phyloP scores from a whole-genome alignment of 441 rosid species.

The Codiaeum variegatum region DNA sequence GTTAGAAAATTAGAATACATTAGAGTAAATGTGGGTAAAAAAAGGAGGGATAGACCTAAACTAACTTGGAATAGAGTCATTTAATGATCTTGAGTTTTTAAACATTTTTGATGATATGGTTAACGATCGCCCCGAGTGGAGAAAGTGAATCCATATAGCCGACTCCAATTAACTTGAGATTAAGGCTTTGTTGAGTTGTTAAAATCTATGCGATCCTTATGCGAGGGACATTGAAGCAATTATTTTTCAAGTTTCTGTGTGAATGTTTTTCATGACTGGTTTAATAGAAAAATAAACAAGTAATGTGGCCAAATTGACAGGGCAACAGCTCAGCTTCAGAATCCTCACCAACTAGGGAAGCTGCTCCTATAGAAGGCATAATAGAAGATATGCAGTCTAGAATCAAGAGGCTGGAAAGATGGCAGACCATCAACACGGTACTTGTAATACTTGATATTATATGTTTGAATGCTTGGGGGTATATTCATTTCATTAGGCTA shows the following conservation, averaged over 20 bases:
- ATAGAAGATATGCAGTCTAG: slow-evolving; percentile 89
- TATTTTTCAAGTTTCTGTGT: background rate
- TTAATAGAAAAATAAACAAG: background rate
- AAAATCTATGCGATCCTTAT: background rate
- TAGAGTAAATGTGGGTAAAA: too few relatives aligned
- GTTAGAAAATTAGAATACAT: too few relatives aligned
- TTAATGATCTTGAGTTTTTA: too few relatives aligned
- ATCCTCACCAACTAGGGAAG: slow-evolving; percentile 73
- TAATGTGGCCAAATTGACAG: slow-evolving; percentile 34
- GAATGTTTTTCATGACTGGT: background rate
- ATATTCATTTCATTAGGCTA: background rate
- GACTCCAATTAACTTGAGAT: too few relatives aligned
- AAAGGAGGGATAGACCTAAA: too few relatives aligned
- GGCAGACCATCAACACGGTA: slow-evolving; percentile 95
- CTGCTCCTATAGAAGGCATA: slow-evolving; percentile 55
- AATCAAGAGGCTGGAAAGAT: slow-evolving; percentile 86
- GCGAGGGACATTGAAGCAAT: background rate
- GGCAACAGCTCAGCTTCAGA: slow-evolving; percentile 73
- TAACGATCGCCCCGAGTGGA: too few relatives aligned
- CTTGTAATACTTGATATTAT: background rate
- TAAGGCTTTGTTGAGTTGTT: too few relatives aligned
- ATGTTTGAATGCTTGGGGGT: background rate
- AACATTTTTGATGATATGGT: too few relatives aligned
- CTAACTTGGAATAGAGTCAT: too few relatives aligned
- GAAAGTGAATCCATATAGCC: too few relatives aligned